phyloP scores from a whole-genome alignment of 345 rosid species.

The Camelina neglecta region DNA sequence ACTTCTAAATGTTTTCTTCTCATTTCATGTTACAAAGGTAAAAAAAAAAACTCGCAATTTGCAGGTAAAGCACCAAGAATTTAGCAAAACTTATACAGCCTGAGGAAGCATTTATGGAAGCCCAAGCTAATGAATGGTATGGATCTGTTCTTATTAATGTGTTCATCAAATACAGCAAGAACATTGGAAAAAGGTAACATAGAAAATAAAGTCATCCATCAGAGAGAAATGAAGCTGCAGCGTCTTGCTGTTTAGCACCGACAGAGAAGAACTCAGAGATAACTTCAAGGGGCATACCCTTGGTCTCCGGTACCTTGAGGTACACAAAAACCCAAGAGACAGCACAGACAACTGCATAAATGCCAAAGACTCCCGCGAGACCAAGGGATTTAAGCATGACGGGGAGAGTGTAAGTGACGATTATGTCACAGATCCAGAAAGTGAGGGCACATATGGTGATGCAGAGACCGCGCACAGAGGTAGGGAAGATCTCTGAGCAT shows the following conservation, averaged over 20 bases:
- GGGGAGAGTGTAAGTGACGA: constrained; percentile 81
- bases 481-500: constrained; percentile 93
- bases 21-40: constrained; percentile 26
- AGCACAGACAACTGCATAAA: constrained; percentile 70
- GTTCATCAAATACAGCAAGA: constrained; percentile 31
- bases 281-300: constrained; percentile 95
- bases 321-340: constrained; percentile 79
- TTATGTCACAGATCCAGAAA: constrained; percentile 83
- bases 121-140: constrained; percentile 13
- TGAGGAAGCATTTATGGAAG: not conserved
- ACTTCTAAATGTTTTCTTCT: not conserved
- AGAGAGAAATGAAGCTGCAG: constrained; percentile 39
- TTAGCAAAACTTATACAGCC: not conserved
- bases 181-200: constrained; percentile 9
- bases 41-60: constrained; percentile 8
- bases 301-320: constrained; percentile 88
- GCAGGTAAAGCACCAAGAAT: constrained; percentile 1
- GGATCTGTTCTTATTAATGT: constrained; percentile 31
- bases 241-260: constrained; percentile 57
- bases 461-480: constrained; percentile 92
- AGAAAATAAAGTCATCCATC: constrained; percentile 35
- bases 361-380: constrained; percentile 64
- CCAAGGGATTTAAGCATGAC: constrained; percentile 75
- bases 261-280: constrained; percentile 89
- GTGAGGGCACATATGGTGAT: constrained; percentile 76